Evolutionary conservation across 208 protist species (phyloP).

Genomic region (Leishmania major): DNA sequence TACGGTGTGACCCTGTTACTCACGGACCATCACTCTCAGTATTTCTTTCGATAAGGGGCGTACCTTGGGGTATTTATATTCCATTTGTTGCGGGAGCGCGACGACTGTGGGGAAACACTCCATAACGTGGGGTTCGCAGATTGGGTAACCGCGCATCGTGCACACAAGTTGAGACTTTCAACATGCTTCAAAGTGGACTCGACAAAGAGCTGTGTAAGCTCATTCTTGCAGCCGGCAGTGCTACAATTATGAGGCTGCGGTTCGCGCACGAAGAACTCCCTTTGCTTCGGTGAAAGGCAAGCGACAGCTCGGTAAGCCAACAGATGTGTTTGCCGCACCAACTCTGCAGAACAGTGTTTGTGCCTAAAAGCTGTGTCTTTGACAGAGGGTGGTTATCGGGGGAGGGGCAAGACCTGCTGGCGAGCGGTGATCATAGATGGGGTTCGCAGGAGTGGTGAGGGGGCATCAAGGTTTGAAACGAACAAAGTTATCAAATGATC

Average conservation of each 20-base stretch:
- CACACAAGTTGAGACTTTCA: neutral
- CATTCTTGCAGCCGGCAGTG: neutral
- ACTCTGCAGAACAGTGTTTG: neutral
- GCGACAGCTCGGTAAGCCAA: neutral
- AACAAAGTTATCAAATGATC: neutral
- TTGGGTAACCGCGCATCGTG: neutral
- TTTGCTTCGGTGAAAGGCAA: neutral
- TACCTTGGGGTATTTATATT: neutral
- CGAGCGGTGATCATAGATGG: neutral
- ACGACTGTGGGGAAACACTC: neutral
- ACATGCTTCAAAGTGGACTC: neutral
- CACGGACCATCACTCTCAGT: neutral
- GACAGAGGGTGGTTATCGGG: neutral
- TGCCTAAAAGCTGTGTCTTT: neutral
- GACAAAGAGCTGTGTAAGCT: neutral
- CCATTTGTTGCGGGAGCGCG: neutral
- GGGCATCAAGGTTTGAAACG: neutral
- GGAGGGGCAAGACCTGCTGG: neutral
- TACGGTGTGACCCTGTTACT: neutral
- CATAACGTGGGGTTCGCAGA: neutral
- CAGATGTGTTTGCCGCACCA: neutral
- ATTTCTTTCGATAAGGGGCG: too few relatives aligned
- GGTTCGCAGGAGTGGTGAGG: neutral
- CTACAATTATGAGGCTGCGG: neutral
- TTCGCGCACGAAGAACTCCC: neutral